Base-by-base conservation (phyloP, 2,329 filamentous ascomycete genomes). In the Apiospora kogelbergensis region DNA sequence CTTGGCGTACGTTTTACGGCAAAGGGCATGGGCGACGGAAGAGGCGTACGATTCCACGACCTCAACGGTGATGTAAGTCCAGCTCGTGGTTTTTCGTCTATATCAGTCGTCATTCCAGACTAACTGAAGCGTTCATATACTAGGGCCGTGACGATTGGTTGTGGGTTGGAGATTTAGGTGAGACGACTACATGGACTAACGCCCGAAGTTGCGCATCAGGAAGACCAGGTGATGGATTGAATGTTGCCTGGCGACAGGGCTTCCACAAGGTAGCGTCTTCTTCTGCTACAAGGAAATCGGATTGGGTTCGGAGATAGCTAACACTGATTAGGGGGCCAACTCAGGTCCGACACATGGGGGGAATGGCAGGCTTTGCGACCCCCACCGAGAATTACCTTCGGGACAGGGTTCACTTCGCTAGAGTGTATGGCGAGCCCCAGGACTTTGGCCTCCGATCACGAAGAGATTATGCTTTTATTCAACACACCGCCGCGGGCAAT, bases 111-210 rank as follows among this genome's bases (percentile, higher is more conserved):
- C 17, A n/a, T n/a, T n/a, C n/a, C n/a, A n/a, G n/a, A n/a, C n/a
- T n/a, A n/a, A n/a, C n/a, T n/a, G n/a, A n/a, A n/a, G n/a, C n/a
- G n/a, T n/a, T n/a, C n/a, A n/a, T n/a, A n/a, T n/a, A n/a, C n/a
- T n/a, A 60, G 53, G 68, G 72, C 2, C 73, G 76, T 5, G 72
- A 71, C 10, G 76, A 77, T 42, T 77, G 71, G 71, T 48, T 77
- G 11, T 76, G 71, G 71, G 67, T 77, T 9, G 67, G 63, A 20
- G 67, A 71, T 3, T 64, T 63, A 6, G 76, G 76, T 15, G 37
- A 24, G 1, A 73, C 72, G 0, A 69, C 66, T 1, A 75, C 72
- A 0, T 74, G 69, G 66, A 76, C 74, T 37, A 78, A 77, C 66
- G 40, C 70, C 4, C 53, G 74, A 33, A 74, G 75, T 60, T 73